These are phyloP conservation scores for Rhododendron ferrugineum DNA, from an alignment of 148 eudicot genomes.

Conservation along the genomic window DNA sequence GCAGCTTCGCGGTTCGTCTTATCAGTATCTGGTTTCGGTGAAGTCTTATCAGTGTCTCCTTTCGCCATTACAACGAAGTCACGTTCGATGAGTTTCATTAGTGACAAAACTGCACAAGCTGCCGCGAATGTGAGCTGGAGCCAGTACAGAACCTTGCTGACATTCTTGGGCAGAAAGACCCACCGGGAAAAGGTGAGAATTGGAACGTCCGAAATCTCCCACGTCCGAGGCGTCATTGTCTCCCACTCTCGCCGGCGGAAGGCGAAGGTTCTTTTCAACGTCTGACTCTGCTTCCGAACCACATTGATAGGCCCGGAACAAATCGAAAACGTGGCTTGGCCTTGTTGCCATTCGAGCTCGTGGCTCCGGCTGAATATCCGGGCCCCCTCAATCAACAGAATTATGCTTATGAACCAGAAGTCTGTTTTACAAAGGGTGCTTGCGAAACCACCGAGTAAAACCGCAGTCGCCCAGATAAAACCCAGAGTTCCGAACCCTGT, in stretches of 20 bases:
- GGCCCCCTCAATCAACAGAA: conserved; percentile 63
- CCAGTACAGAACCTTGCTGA: conserved; percentile 21
- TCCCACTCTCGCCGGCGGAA: conserved; percentile 1
- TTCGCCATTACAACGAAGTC: conserved; percentile 52
- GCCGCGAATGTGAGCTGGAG: conserved; percentile 62
- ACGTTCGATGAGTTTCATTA: conserved; percentile 46
- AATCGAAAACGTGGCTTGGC: conserved; percentile 75
- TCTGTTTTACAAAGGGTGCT: conserved; percentile 57
- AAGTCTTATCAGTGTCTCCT: conserved; percentile 34
- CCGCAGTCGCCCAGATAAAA: conserved; percentile 90
- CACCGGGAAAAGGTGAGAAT: conserved; percentile 46
- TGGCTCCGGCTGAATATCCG: conserved; percentile 76
- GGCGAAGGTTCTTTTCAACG: not conserved
- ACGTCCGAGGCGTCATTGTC: conserved; percentile 33
- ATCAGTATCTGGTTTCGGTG: conserved; percentile 19
- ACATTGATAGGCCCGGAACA: conserved; percentile 22
- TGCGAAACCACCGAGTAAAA: conserved; percentile 85
- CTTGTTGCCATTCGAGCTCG: conserved; percentile 88
- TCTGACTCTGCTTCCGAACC: conserved; percentile 1
- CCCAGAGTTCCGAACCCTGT: conserved; percentile 73
- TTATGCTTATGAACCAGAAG: conserved; percentile 74
- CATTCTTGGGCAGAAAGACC: conserved; percentile 23
- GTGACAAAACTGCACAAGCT: conserved; percentile 60
- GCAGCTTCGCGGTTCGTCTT: conserved; percentile 49
- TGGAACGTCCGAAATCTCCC: conserved; percentile 72